These are phyloP conservation scores for Boletus speciosus DNA, from an alignment of 768 basidiomycete genomes.

Conservation along the genomic window DNA sequence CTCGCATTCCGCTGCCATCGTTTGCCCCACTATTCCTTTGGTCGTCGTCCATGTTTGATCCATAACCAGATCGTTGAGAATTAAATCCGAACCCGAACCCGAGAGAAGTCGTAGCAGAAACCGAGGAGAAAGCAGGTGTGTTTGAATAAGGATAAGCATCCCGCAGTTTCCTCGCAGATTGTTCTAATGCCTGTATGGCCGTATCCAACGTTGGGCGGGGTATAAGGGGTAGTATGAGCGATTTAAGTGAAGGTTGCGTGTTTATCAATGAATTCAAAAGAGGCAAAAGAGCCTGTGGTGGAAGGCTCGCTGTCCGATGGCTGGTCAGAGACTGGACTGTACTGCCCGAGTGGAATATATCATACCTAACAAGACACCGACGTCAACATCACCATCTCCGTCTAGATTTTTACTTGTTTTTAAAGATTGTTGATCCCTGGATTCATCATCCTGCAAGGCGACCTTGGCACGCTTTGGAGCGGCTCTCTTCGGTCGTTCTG, in stretches of 20 bases:
- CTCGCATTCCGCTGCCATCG: constrained; percentile 65
- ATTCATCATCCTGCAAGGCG: constrained; percentile 22
- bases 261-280: constrained; percentile 66
- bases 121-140: constrained; percentile 30
- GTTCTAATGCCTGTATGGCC: constrained; percentile 63
- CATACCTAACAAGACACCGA: constrained; percentile 78
- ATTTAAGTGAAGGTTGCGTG: constrained; percentile 67
- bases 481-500: constrained; percentile 69
- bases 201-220: constrained; percentile 81
- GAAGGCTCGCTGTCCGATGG: constrained; percentile 61
- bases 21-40: constrained; percentile 19
- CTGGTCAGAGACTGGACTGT: constrained; percentile 7
- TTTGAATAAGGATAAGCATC: constrained; percentile 85
- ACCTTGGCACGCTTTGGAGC: constrained; percentile 59
- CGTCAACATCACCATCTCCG: constrained; percentile 51
- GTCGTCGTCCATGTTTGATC: constrained; percentile 28
- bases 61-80: constrained; percentile 30
- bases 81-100: constrained; percentile 29
- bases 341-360: constrained; percentile 5
- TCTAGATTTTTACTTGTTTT: constrained; percentile 49
- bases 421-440: constrained; percentile 39
- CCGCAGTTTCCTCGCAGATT: constrained; percentile 67
- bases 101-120: constrained; percentile 34
- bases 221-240: constrained; percentile 69
- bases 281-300: constrained; percentile 71